Base-by-base conservation (phyloP, 106 monocot species). In the Xerophyta viscosa region DNA sequence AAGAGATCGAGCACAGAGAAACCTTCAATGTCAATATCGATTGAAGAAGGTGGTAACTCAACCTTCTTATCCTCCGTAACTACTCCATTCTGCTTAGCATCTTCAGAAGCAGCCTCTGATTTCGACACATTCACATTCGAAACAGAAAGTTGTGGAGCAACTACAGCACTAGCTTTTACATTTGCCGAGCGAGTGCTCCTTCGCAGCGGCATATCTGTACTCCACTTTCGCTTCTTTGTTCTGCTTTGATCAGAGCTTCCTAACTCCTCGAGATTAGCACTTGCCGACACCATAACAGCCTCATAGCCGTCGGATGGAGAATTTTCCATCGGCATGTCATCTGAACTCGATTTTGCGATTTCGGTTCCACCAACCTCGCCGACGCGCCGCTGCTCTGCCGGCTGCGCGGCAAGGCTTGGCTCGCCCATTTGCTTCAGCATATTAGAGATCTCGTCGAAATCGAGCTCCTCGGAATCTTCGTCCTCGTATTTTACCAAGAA, bases 1-100 rank as follows among this genome's bases (percentile, higher is more conserved):
- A 98, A 98, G 20, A 98, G 25, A 66, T 98, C 86, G 43, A 86
- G 73, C 20, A 76, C 71, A 21, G 74, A 50, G 24, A 98, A 77
- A 20, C 74, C 86, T 20, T 86, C 74, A 37, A 83, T 31, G 62
- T 98, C 71, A 52, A 80, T 41, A 57, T 69, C 60, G 44, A 17
- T 77, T 0, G 98, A 98, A 50, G 85, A 82, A n/a, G 86, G 82
- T 5, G 98, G 98, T 46, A 98, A 61, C 25, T 57, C 50, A 0
- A 62, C 51, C 56, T 73, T 77, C 20, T 48, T 29, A 30, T 58
- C 62, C 31, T 62, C 31, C 19, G 26, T 2, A 62, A 24, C 20
- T 10, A 33, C 26, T 2, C 44, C 64, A 20, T 29, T 22, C 7
- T 41, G 29, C 18, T 37, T 54, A 2, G 25, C 31, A 24, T 4